Base-by-base conservation (phyloP, 306 rosid genomes). In the Medicago lupulina region DNA sequence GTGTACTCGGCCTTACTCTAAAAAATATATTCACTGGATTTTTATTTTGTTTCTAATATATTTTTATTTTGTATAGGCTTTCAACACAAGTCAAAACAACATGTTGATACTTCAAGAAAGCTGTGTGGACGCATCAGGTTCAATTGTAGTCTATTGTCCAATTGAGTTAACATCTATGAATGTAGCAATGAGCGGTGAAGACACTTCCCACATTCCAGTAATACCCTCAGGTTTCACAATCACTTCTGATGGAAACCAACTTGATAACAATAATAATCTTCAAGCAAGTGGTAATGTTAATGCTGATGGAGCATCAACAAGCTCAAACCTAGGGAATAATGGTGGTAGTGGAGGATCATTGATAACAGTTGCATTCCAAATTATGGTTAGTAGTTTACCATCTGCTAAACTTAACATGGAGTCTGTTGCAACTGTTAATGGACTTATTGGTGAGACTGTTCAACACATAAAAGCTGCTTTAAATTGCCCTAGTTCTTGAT, bases 91-190 rank as follows among this genome's bases (percentile, higher is more conserved):
- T 74, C 98, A 95, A 77, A 95, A 89, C 91, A 95, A 90, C 88
- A 92, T 86, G 93, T 54, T 95, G 75, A 90, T 95, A 28, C 98
- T 95, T n/a, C 98, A 95, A 75, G 97, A 95, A 87, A 92, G 96
- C 54, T 92, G 97, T 88, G 83, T 88, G 67, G 98, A 95, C 82
- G 67, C 96, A 0, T 87, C 97, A 0, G 97, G 98, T 1, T 90
- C 97, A n/a, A 44, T 95, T 0, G 95, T 95, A 16, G 97, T 95
- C 41, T 95, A 90, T 59, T 87, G 93, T 72, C 96, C 98, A 0
- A 93, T 95, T 17, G 98, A 95, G 53, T 85, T 92, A 3, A 92
- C 97, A 8, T 81, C 91, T 7, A 90, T 95, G 31, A 89, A 92
- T 91, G 79, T 90, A 4, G 98, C 96, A 41, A 90, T 95, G 96